Base-by-base conservation (phyloP, 805 yeast species). In the Kockiozyma suomiensis region DNA sequence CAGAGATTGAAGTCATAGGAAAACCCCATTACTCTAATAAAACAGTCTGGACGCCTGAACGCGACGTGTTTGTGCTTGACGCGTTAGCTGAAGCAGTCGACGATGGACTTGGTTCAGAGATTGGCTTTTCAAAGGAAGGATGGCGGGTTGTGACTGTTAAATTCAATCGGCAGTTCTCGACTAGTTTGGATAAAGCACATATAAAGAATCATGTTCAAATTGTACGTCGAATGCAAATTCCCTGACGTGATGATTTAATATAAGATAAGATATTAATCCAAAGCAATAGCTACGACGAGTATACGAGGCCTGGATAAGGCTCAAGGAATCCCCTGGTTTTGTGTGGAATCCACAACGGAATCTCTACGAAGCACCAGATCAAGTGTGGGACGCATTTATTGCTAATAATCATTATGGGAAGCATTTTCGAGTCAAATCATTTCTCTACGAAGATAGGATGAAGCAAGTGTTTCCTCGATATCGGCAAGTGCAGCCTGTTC, bases 121-220 rank as follows among this genome's bases (percentile, higher is more conserved):
- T 46, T 23, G 65, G 65, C 30, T 61, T 61, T 33, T 47, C 59
- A 17, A 61, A 61, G 32, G 59, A 52, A 33, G 65, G 58, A 26
- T 61, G 65, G 65, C 53, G 59, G 10, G 37, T 40, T 32, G 53
- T 58, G 13, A 58, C 65, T 8, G 30, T 42, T 17, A 37, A 58
- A 26, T 58, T 61, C 26, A 61, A 61, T 42, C 26, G 33, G 21
- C 49, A 54, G 26, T 61, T 58, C 33, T 21, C 3, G 6, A 58
- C 62, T 3, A 53, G 35, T 26, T 40, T 61, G 41, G 65, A 61
- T 17, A 56, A 58, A 38, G 55, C 61, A 26, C 62, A 61, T 42
- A 26, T 61, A 4, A 61, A 61, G 53, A 61, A 61, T 28, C 65
- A 61, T 35, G 33, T 57, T 15, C 65, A 61, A 33, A 49, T 58